Conservation (phyloP, 169 alveolate genomes). For the Perkinsus marinus region DNA sequence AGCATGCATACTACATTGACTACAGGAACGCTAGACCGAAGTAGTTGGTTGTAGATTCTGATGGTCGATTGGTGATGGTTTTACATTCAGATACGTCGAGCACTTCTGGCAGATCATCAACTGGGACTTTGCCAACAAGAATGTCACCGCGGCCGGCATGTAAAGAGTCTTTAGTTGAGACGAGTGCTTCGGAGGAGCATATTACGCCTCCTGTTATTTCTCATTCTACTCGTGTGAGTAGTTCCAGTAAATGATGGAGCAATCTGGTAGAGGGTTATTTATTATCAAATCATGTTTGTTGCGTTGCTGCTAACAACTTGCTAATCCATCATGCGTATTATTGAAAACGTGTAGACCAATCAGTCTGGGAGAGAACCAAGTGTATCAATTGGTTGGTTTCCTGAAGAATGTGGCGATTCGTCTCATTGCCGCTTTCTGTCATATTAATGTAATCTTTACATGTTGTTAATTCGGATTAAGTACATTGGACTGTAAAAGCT, state of each 20-base stretch:
- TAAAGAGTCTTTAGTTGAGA: too few relatives aligned
- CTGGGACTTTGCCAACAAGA: slow-evolving; percentile 61
- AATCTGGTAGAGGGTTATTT: neutral
- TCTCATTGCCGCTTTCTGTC: too few relatives aligned
- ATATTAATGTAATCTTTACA: too few relatives aligned
- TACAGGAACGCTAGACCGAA: slow-evolving; percentile 14
- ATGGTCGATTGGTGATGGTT: neutral
- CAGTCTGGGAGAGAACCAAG: too few relatives aligned
- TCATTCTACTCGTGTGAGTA: neutral
- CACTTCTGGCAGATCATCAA: slow-evolving; percentile 68
- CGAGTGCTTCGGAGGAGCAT: too few relatives aligned
- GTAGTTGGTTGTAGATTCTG: neutral
- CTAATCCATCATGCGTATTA: too few relatives aligned
- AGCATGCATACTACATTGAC: slow-evolving; percentile 72
- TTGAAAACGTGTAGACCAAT: too few relatives aligned
- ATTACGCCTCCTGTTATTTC: neutral
- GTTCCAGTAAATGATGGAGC: neutral
- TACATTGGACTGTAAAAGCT: too few relatives aligned
- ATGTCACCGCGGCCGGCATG: slow-evolving; percentile 7
- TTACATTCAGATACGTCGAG: slow-evolving; percentile 28
- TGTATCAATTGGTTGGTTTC: too few relatives aligned
- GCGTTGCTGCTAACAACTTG: too few relatives aligned
- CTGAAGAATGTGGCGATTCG: too few relatives aligned
- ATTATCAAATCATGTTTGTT: neutral
- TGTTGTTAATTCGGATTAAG: too few relatives aligned